Evolutionary conservation across 1,284 basidiomycete species (phyloP).

Genomic region (Tetrapyrgos nigripes): DNA sequence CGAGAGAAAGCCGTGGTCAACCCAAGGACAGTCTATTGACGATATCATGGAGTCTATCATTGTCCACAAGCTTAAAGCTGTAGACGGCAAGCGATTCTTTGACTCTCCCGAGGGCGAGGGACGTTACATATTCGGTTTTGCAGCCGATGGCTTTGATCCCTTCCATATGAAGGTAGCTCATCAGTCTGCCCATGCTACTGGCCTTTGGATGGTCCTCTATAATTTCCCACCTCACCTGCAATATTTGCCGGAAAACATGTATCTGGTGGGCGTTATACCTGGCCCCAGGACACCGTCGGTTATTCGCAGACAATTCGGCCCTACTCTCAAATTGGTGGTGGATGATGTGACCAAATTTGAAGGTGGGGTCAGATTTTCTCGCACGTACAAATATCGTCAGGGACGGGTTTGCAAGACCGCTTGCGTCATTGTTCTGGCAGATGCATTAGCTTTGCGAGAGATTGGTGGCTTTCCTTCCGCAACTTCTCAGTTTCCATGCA

Average conservation of each 20-base stretch:
- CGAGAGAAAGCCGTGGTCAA: neutral
- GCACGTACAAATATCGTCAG: constrained; percentile 21
- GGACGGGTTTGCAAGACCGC: constrained; percentile 27
- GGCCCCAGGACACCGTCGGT: constrained; percentile 24
- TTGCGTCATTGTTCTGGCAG: constrained; percentile 33
- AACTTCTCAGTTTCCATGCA: constrained; percentile 28
- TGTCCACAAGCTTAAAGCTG: neutral
- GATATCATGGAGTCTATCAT: neutral
- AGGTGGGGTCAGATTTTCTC: constrained; percentile 32
- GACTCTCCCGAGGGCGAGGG: neutral
- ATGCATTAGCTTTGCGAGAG: constrained; percentile 33
- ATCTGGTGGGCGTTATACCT: constrained; percentile 25
- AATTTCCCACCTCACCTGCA: constrained; percentile 29
- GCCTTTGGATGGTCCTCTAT: constrained; percentile 25
- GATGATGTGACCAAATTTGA: constrained; percentile 34
- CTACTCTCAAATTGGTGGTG: constrained; percentile 33
- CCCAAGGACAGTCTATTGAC: neutral
- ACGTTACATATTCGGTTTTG: constrained; percentile 3
- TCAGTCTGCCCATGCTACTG: constrained; percentile 20
- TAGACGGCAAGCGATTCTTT: neutral
- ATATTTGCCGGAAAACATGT: constrained; percentile 30
- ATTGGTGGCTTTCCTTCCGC: constrained; percentile 24
- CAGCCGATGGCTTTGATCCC: constrained; percentile 33
- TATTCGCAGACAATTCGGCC: constrained; percentile 29
- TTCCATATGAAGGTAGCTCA: constrained; percentile 27